Percentiles rank a stretch among this genome's conserved stretches.
Evolutionary conservation across 2,329 filamentous ascomycete genomes (phyloP).

Genomic region (Knufia fluminis): DNA sequence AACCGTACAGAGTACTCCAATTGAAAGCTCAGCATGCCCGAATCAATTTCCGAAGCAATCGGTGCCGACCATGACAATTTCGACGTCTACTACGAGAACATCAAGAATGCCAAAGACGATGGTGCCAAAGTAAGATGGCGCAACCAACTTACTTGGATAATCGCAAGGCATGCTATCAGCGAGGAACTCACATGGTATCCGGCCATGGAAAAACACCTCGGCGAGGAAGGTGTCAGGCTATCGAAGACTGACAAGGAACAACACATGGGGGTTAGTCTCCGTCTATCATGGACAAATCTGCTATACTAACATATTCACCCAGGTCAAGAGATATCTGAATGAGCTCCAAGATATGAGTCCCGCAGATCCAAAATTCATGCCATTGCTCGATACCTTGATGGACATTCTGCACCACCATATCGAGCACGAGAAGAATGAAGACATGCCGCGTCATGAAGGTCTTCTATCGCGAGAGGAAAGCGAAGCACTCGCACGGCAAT

Average conservation of each 20-base stretch:
- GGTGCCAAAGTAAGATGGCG: conserved; percentile 39
- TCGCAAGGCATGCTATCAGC: conserved; percentile 43
- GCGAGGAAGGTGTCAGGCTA: conserved; percentile 33
- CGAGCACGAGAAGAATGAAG: conserved; percentile 42
- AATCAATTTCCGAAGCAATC: conserved; percentile 27
- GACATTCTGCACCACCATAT: conserved; percentile 39
- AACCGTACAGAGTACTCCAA: no score
- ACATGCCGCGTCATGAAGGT: conserved; percentile 42
- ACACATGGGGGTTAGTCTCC: conserved; percentile 34
- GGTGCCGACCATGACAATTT: conserved; percentile 35
- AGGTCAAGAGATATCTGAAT: conserved; percentile 46
- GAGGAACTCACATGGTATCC: conserved; percentile 49
- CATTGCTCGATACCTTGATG: conserved; percentile 39
- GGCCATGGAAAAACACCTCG: conserved; percentile 42
- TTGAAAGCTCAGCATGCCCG: no score
- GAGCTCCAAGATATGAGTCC: conserved; percentile 40
- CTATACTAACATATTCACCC: not conserved
- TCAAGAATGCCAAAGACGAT: conserved; percentile 33
- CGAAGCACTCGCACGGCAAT: conserved; percentile 34
- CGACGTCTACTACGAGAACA: conserved; percentile 35
- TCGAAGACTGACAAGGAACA: conserved; percentile 42
- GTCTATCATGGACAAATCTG: no score
- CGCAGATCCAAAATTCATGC: conserved; percentile 34
- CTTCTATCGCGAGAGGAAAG: conserved; percentile 31
- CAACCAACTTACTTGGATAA: conserved; percentile 46